These are phyloP conservation scores for Fusarium sp. DNA, from an alignment of 2,329 filamentous ascomycete genomes.

Conservation along the genomic window DNA sequence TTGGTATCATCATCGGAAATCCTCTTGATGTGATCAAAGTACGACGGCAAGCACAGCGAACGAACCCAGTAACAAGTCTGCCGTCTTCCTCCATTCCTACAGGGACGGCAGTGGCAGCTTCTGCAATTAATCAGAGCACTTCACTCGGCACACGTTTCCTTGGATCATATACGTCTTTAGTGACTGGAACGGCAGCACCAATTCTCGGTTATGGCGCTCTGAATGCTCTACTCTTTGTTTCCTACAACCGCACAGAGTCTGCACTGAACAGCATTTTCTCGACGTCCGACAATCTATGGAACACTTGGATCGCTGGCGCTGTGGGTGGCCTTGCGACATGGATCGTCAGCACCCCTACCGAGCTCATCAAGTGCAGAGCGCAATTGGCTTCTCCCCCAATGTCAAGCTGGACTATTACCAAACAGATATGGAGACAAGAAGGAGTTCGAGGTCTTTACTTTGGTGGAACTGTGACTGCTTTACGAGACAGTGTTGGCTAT, in stretches of 20 bases:
- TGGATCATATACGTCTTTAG: conserved; percentile 52
- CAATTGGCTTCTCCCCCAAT: conserved; percentile 67
- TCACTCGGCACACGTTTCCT: conserved; percentile 29
- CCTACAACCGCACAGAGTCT: conserved; percentile 85
- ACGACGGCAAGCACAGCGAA: conserved; percentile 73
- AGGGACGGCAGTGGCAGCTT: conserved; percentile 7
- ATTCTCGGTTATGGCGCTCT: conserved; percentile 90
- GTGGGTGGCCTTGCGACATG: conserved; percentile 86
- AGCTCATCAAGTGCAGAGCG: conserved; percentile 89
- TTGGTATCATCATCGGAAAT: conserved; percentile 89
- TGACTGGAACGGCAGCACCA: conserved; percentile 81
- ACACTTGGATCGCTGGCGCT: conserved; percentile 83
- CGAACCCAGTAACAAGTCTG: conserved; percentile 11
- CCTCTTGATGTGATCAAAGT: conserved; percentile 75
- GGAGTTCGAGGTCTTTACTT: conserved; percentile 80
- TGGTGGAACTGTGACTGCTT: conserved; percentile 82
- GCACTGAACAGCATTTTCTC: conserved; percentile 61
- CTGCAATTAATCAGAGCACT: conserved; percentile 9
- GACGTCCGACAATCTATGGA: conserved; percentile 63
- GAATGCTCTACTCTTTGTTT: conserved; percentile 89
- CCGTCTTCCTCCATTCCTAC: conserved; percentile 22
- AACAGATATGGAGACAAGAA: conserved; percentile 65
- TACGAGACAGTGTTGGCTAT: conserved; percentile 91
- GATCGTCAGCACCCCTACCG: conserved; percentile 86
- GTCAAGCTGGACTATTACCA: conserved; percentile 73